Evolutionary conservation across 164 flowering plant genomes (phyloP).

Genomic region (Cinnamomum micranthum): DNA sequence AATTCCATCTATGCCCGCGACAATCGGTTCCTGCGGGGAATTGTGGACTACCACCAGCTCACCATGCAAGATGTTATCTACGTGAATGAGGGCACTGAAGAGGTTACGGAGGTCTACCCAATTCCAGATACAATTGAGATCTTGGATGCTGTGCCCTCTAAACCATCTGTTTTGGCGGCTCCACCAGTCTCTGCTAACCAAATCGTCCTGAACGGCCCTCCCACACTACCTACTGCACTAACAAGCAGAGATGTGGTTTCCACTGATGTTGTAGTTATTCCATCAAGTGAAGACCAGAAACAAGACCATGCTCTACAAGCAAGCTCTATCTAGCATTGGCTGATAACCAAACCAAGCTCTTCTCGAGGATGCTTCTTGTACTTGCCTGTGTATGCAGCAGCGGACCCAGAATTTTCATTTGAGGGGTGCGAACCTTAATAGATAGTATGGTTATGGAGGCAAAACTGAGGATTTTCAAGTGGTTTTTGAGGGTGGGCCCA

Average conservation of each 20-base stretch:
- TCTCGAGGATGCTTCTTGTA: neutral
- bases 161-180: neutral
- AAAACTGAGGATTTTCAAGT: no score
- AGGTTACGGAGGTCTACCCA: slow-evolving; percentile 73
- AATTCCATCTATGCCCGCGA: slow-evolving; percentile 80
- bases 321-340: neutral
- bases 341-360: neutral
- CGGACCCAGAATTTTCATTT: no score
- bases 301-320: neutral
- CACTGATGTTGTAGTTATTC: neutral
- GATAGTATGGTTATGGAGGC: no score
- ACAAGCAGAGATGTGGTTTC: neutral
- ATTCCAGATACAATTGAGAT: slow-evolving; percentile 9
- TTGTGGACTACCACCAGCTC: slow-evolving; percentile 92
- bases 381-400: neutral
- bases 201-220: neutral
- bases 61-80: slow-evolving; percentile 97
- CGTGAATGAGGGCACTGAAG: slow-evolving; percentile 79
- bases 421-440: no score
- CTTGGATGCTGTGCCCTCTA: no score
- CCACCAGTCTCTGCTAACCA: neutral
- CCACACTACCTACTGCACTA: neutral
- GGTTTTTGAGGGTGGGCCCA: no score
- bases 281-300: neutral
- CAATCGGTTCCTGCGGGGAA: slow-evolving; percentile 82